These are phyloP conservation scores for Xylaria cubensis DNA, from an alignment of 495 filamentous ascomycete genomes.

Conservation along the genomic window DNA sequence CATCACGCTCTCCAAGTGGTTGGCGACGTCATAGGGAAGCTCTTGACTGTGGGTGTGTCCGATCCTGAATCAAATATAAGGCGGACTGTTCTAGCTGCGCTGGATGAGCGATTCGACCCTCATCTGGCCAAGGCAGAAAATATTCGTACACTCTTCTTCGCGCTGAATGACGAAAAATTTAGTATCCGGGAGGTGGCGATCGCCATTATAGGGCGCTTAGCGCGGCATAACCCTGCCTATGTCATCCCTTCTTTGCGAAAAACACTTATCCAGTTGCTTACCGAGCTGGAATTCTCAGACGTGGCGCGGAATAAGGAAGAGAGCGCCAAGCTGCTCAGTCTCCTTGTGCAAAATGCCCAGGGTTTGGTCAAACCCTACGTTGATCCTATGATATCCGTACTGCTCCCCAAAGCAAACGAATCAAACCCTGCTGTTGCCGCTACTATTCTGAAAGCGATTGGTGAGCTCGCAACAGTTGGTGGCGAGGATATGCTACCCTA, in stretches of 20 bases:
- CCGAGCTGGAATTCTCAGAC: slow-evolving; percentile 94
- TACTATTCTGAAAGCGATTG: slow-evolving; percentile 90
- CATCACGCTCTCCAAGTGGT: slow-evolving; percentile 96
- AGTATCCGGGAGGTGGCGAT: slow-evolving; percentile 92
- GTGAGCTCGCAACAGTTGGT: slow-evolving; percentile 90
- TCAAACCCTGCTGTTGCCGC: slow-evolving; percentile 84
- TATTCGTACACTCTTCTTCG: slow-evolving; percentile 91
- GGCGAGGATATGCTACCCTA: slow-evolving; percentile 89
- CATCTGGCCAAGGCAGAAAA: slow-evolving; percentile 96
- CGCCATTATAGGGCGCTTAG: slow-evolving; percentile 92
- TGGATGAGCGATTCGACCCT: slow-evolving; percentile 93
- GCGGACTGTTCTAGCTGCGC: slow-evolving; percentile 80
- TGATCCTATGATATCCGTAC: slow-evolving; percentile 87
- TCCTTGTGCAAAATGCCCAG: slow-evolving; percentile 89
- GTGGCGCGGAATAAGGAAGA: slow-evolving; percentile 93
- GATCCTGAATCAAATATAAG: slow-evolving; percentile 90
- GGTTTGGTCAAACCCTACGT: slow-evolving; percentile 93
- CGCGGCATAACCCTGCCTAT: slow-evolving; percentile 91
- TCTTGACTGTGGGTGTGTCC: slow-evolving; percentile 91
- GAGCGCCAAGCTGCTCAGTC: slow-evolving; percentile 88
- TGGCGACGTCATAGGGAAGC: slow-evolving; percentile 94
- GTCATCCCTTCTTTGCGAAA: slow-evolving; percentile 95
- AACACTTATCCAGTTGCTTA: slow-evolving; percentile 91
- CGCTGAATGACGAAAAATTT: slow-evolving; percentile 94
- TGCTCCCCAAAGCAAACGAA: slow-evolving; percentile 88